Percentiles rank a stretch among this genome's conserved stretches.
These are phyloP conservation scores for Suillus bovinus DNA, from an alignment of 768 basidiomycete species.

Conservation along the genomic window DNA sequence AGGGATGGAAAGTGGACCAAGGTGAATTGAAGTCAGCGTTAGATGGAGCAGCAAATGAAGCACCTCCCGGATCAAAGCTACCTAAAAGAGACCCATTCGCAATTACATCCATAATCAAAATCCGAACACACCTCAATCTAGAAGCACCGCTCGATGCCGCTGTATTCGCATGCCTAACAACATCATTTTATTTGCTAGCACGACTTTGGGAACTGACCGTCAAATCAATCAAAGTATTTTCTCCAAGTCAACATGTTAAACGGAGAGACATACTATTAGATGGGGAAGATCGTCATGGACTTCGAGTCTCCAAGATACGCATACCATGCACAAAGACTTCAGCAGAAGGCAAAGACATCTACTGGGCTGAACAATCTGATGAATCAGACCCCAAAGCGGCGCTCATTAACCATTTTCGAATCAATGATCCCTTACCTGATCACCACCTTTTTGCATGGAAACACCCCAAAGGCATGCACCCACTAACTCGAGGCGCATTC, in stretches of 20 bases:
- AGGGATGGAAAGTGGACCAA: neutral
- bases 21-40: neutral
- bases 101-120: neutral
- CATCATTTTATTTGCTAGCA: slow-evolving; percentile 35
- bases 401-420: slow-evolving; percentile 26
- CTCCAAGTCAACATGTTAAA: neutral
- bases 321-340: slow-evolving; percentile 33
- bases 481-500: slow-evolving; percentile 30
- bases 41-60: neutral
- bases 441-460: slow-evolving; percentile 33
- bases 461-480: slow-evolving; percentile 6
- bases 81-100: neutral
- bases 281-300: neutral
- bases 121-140: neutral
- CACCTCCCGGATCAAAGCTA: neutral
- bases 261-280: neutral
- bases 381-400: slow-evolving; percentile 25
- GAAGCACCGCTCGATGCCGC: neutral
- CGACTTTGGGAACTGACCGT: slow-evolving; percentile 36
- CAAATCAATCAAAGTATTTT: neutral
- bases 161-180: slow-evolving; percentile 30
- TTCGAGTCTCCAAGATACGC: slow-evolving; percentile 24
- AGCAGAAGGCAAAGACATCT: slow-evolving; percentile 32
- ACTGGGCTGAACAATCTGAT: slow-evolving; percentile 32
- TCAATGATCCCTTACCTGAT: slow-evolving; percentile 28